Evolutionary conservation across 1,284 basidiomycete species (phyloP), one percentile per base, ranked within the genome.

Genomic region (Cystobasidiaceae sp.): DNA sequence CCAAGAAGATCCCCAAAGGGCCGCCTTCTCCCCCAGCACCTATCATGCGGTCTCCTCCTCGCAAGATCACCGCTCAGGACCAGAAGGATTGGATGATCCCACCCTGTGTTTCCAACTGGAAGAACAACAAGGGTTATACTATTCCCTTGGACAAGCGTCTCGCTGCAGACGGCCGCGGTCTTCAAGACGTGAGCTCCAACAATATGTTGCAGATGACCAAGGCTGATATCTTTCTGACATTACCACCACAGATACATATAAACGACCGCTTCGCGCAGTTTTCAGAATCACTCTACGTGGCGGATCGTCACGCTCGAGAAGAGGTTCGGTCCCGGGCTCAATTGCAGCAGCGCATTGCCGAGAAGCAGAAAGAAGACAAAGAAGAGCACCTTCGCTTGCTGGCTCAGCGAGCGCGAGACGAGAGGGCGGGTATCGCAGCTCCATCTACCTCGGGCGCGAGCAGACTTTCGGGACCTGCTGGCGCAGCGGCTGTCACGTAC

Each of bases 71-170:
- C 0, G 90, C 90, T 3, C 89, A 92, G 67, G 96, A 98, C 76
- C 94, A 97, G 79, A 97, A 97, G 78, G 94, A 97, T 74, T 97
- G 96, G 96, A 97, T 97, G 93, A 97, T 99, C 61, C 96, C 96
- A 3, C 96, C 96, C 17, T 97, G 93, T 78, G 97, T 99, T 69
- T 97, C 93, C 33, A 99, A 98, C 79, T 99, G 96, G 96, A 99
- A 99, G 82, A 99, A 99, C 82, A 97, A 98, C 85, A 97, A 97
- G 79, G 96, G 96, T 83, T 98, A 94, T 79, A 98, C 94, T 4
- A 97, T 98, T 72, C 93, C 96, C 28, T 83, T 98, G 25, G 96
- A 98, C 78, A 98, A 99, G 80, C 90, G 96, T 72, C 82, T 99
- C 51, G 96, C 96, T 21, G 94, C 96, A 11, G 94, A 98, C 77